phyloP scores from a whole-genome alignment of 1,139 yeast genomes.

The Groenewaldozyma sp. region DNA sequence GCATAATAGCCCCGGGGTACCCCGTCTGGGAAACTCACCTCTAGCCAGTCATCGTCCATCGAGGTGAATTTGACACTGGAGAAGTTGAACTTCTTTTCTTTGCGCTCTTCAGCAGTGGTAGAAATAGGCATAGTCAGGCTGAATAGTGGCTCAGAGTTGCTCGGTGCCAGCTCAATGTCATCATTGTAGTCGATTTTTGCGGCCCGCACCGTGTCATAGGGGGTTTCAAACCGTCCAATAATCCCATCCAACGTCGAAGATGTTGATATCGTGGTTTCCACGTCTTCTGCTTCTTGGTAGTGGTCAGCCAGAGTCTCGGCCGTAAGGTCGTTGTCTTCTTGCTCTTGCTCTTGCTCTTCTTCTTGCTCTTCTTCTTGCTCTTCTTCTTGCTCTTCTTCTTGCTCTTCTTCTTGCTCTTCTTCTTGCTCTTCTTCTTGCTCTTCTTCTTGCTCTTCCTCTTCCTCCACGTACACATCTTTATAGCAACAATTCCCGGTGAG shows the following conservation, averaged over 20 bases:
- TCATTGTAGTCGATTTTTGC: too few species aligned
- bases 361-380: too few species aligned
- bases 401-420: not conserved
- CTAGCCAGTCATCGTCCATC: conserved; percentile 25
- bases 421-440: not conserved
- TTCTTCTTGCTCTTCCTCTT: conserved; percentile 1
- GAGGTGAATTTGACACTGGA: conserved; percentile 16
- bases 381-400: not conserved
- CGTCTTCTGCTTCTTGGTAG: too few species aligned
- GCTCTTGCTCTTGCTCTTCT: too few species aligned
- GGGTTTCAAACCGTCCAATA: conserved; percentile 19
- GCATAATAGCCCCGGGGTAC: conserved; percentile 8
- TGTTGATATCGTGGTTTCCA: conserved; percentile 17
- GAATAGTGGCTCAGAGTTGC: too few species aligned
- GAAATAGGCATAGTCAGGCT: too few species aligned
- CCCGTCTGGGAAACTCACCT: conserved; percentile 10
- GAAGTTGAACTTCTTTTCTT: not conserved
- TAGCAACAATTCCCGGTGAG: conserved; percentile 16
- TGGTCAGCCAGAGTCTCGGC: too few species aligned
- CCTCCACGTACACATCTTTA: conserved; percentile 9
- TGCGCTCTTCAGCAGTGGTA: too few species aligned
- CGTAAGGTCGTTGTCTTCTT: too few species aligned
- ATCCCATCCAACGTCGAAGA: conserved; percentile 24
- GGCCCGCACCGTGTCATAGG: too few species aligned
- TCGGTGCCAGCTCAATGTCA: too few species aligned